Evolutionary conservation across 306 rosid species (phyloP), one percentile per base, ranked within the genome.

Genomic region (Cicer cuneatum): DNA sequence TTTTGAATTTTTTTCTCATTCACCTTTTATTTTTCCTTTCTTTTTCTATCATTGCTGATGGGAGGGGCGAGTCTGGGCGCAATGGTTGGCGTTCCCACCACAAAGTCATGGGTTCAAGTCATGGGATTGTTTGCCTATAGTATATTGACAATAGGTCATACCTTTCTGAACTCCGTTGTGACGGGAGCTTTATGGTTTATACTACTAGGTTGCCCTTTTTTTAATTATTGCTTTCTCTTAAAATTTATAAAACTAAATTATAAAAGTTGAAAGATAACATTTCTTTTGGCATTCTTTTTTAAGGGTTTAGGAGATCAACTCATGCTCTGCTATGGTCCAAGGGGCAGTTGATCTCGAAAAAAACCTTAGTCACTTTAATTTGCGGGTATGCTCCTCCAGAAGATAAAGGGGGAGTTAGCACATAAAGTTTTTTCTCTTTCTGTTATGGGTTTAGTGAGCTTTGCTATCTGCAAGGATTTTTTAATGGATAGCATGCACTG

Each of bases 1-100:
- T 62, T 73, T 49, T 47, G 51, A 74, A 21, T 67, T 60, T 52
- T 73, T 66, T 66, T 21, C n/a, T 15, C 10, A 19, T 66, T 56
- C 24, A 7, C 45, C 58, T 14, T 62, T 39, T 5, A 33, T 52
- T 39, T 66, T 5, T 12, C 79, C 10, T 45, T 29, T 42, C 43
- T 15, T 1, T 21, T 76, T 54, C 7, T 29, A 29, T 29, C 35
- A 46, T 18, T 16, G 57, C 57, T 51, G 57, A 15, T 8, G 57
- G 21, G 10, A 0, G 57, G 24, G 16, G 52, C 7, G 15, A 5
- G 6, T 1, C 14, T 51, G 7, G 57, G 57, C 24, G 5, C 57
- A 7, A 15, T 8, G 56, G 19, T 49, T 49, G 9, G 21, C 7
- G 56, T 51, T 51, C 10, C 21, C 9, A 4, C 57, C 57, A 7